These are phyloP conservation scores for Termitomyces sp. DNA, from an alignment of 768 basidiomycete genomes.

Conservation along the genomic window DNA sequence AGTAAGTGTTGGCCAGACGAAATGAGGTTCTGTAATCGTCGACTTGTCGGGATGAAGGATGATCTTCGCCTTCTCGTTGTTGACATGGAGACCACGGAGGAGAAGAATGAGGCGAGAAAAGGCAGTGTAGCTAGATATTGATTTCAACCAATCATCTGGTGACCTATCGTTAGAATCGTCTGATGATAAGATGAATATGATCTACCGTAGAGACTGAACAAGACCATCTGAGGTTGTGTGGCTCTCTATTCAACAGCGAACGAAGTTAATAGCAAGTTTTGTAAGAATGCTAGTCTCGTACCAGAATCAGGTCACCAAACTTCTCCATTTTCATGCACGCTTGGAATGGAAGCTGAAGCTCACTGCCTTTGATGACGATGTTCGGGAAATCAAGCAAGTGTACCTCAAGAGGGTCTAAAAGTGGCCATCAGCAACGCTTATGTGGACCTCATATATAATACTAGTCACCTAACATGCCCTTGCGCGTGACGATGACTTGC, in stretches of 20 bases:
- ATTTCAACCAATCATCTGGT: conserved; percentile 96
- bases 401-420: conserved; percentile 86
- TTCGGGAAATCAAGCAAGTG: conserved; percentile 99
- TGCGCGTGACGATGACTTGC: conserved; percentile 98
- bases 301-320: conserved; percentile 95
- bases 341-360: conserved; percentile 98
- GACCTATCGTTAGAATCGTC: conserved; percentile 4
- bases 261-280: neutral
- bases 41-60: conserved; percentile 96
- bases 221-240: conserved; percentile 98
- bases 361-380: conserved; percentile 99
- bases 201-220: conserved; percentile 92
- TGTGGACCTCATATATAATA: neutral
- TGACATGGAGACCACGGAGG: conserved; percentile 95
- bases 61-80: conserved; percentile 99
- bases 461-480: conserved; percentile 92
- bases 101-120: conserved; percentile 98
- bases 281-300: conserved; percentile 21
- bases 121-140: conserved; percentile 97
- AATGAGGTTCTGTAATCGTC: conserved; percentile 95
- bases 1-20: conserved; percentile 90
- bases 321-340: conserved; percentile 99
- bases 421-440: neutral
- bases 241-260: conserved; percentile 53
- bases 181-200: neutral